Conservation (phyloP, 2,329 filamentous ascomycete species). For the Neonectria coccinea region DNA sequence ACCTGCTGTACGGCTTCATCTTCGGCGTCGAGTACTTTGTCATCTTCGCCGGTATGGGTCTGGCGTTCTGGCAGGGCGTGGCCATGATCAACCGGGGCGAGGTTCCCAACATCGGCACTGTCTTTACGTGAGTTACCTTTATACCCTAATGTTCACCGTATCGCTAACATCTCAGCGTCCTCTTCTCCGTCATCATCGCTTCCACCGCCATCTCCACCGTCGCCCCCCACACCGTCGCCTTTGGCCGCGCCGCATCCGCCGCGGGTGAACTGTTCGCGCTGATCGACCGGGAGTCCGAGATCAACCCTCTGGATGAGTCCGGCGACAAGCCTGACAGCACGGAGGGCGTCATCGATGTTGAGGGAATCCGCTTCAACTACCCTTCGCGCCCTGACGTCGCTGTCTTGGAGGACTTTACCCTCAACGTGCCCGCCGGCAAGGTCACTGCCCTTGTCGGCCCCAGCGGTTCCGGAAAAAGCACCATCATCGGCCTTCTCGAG, state of each 20-base stretch:
- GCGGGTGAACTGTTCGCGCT: slow-evolving; percentile 36
- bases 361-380: background rate
- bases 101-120: slow-evolving; percentile 49
- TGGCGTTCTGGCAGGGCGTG: slow-evolving; percentile 57
- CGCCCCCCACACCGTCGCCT: slow-evolving; percentile 49
- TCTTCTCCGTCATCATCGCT: slow-evolving; percentile 51
- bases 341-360: background rate
- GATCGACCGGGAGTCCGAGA: background rate
- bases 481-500: slow-evolving; percentile 52
- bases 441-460: slow-evolving; percentile 28
- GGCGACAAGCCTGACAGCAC: background rate
- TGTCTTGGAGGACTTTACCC: background rate
- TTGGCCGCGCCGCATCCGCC: slow-evolving; percentile 48
- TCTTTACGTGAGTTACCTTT: slow-evolving; percentile 49
- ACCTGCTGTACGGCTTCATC: slow-evolving; percentile 49
- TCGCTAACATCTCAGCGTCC: slow-evolving; percentile 39
- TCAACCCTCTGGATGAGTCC: background rate
- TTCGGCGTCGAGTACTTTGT: slow-evolving; percentile 52
- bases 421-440: background rate
- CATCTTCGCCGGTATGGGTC: slow-evolving; percentile 52
- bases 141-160: too few relatives aligned
- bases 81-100: slow-evolving; percentile 50
- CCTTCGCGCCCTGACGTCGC: background rate
- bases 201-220: slow-evolving; percentile 48
- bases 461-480: slow-evolving; percentile 53